Base-by-base conservation (phyloP, 1,139 yeast species). In the Hansenula anomala region DNA sequence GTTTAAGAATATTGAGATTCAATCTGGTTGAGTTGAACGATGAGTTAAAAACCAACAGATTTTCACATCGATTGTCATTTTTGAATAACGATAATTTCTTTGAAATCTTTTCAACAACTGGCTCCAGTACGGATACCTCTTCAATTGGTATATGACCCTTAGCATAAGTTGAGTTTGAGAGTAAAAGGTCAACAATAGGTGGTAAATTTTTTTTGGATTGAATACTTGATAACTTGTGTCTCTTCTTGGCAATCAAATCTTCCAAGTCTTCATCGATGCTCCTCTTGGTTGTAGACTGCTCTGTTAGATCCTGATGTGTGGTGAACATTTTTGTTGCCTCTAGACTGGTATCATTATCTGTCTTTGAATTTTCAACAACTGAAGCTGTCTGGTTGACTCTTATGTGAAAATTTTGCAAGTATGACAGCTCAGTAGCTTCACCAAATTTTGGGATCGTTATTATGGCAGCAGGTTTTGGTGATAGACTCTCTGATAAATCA, bases 251-350 rank as follows among this genome's bases (percentile, higher is more conserved):
- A 10, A 46, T 42, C 26, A 48, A 38, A 6, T 32, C 38, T 3
- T 45, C 43, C 22, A 50, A 33, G 6, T 51, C 52, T 18, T 44
- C 46, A 36, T 51, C 51, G 18, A 49, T 18, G 0, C 37, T 9
- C 19, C 40, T 33, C 18, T 38, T 41, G 4, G 11, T 17, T 7
- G 20, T 3, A 1, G 22, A 6, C 4, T n/a, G 16, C 6, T 20
- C 11, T 6, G 19, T 28, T 9, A 29, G n/a, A 9, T 14, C 14
- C 10, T 22, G 25, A 25, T 9, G 12, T 3, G 33, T 25, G n/a
- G 34, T 19, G 4, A 15, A 12, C 30, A 34, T 26, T 7, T 27
- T 28, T 14, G 41, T 37, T 2, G 33, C 37, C 27, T 15, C 14
- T 12, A 29, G 6, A n/a, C 20, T 22, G 17, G 17, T 15, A 10